Conservation (phyloP, 148 eudicot genomes). For the Salicornia ramosissima region DNA sequence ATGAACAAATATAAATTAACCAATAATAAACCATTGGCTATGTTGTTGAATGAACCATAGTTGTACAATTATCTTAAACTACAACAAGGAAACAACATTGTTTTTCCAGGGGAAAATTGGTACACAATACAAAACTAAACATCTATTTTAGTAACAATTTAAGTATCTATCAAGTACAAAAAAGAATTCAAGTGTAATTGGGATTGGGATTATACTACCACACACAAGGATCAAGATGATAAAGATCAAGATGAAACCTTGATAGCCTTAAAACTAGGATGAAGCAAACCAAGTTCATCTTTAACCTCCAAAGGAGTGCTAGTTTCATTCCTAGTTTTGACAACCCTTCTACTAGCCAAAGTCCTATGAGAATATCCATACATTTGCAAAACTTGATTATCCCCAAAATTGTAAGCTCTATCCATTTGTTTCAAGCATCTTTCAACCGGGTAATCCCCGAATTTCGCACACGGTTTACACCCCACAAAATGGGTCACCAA, state of each 20-base stretch:
- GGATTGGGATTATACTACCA: constrained; percentile 7
- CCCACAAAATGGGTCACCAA: constrained; percentile 82
- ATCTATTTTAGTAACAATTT: not conserved
- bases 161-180: not conserved
- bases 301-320: constrained; percentile 42
- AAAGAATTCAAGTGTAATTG: not conserved
- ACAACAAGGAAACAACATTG: constrained; percentile 6
- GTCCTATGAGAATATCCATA: constrained; percentile 62
- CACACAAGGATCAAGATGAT: constrained; percentile 7
- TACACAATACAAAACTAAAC: not conserved
- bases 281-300: constrained; percentile 64
- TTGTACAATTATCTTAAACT: constrained; percentile 5
- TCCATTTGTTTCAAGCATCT: constrained; percentile 79
- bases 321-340: constrained; percentile 52
- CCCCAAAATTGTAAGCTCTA: constrained; percentile 71
- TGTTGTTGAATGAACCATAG: constrained; percentile 3
- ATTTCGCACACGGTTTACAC: constrained; percentile 69
- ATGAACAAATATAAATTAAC: constrained; percentile 6
- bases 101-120: not conserved
- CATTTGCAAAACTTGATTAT: constrained; percentile 64
- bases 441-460: constrained; percentile 64
- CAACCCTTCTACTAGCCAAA: constrained; percentile 54
- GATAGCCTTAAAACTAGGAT: constrained; percentile 47
- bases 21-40: constrained; percentile 2
- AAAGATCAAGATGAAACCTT: constrained; percentile 31